These are phyloP conservation scores for Omphalea diandra DNA, from an alignment of 441 rosid genomes.

Conservation along the genomic window DNA sequence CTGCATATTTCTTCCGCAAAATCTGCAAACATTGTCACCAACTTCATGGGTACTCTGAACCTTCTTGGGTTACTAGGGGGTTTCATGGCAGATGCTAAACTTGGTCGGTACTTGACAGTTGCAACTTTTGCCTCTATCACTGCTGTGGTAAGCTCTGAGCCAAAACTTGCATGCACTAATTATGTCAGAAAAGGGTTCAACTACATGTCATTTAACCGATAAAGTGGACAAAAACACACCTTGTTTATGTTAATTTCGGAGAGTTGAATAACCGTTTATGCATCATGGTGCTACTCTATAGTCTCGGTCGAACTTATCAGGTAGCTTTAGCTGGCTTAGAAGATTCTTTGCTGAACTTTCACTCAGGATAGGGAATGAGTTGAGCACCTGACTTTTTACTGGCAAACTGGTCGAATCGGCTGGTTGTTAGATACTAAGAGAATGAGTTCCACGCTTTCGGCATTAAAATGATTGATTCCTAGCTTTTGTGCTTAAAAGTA, in stretches of 20 bases:
- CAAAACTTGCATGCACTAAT: background rate
- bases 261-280: background rate
- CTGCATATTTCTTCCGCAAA: slow-evolving; percentile 72
- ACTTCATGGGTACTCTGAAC: slow-evolving; percentile 88
- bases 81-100: slow-evolving; percentile 86
- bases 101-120: slow-evolving; percentile 69
- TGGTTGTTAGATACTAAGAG: too few species aligned
- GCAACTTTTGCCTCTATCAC: slow-evolving; percentile 59
- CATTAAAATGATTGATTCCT: too few species aligned
- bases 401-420: too few species aligned
- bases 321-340: background rate
- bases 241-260: background rate
- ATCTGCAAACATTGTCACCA: slow-evolving; percentile 79
- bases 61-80: slow-evolving; percentile 87
- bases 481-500: too few species aligned
- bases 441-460: too few species aligned
- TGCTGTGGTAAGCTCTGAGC: slow-evolving; percentile 48
- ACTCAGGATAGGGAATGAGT: background rate
- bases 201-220: background rate
- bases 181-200: background rate
- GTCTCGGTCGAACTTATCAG: background rate
- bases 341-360: background rate
- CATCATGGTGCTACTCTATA: background rate
- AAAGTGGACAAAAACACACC: background rate
- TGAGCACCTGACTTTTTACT: too few species aligned